A percentile compares a stretch with the other conserved stretches of the same genome.
Conservation (phyloP, 2,329 filamentous ascomycete species). For the Arthrinium phaeospermum region DNA sequence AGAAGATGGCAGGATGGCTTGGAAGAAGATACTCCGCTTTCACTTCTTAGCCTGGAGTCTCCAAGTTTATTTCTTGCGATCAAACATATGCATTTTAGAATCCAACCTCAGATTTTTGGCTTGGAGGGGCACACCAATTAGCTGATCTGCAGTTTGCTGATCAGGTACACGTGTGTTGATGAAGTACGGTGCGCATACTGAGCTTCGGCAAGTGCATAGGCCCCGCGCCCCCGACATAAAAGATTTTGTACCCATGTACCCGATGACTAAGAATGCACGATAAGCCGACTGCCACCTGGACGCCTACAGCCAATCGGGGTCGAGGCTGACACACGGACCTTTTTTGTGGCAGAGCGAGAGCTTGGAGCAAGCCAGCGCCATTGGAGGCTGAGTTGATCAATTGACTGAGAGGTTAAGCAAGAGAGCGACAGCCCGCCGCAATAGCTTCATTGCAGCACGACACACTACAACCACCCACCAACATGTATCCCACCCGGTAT, state of each 20-base stretch:
- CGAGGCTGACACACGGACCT: background rate
- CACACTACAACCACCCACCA: slow-evolving; percentile 18
- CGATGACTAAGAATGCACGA: slow-evolving; percentile 5
- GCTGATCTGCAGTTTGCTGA: background rate
- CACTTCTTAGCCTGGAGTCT: background rate
- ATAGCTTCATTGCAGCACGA: slow-evolving; percentile 16
- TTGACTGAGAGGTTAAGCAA: slow-evolving; percentile 4
- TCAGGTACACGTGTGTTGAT: background rate
- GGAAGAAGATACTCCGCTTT: background rate
- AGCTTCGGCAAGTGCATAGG: background rate
- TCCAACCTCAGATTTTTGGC: background rate
- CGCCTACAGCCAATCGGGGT: background rate
- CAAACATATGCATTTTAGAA: background rate
- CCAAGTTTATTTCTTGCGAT: background rate
- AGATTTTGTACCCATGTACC: background rate
- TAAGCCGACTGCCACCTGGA: background rate
- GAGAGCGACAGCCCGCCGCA: slow-evolving; percentile 9
- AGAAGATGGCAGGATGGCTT: background rate
- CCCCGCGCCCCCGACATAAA: slow-evolving; percentile 11
- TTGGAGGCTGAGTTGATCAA: background rate
- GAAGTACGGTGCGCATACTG: background rate
- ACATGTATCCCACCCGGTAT: slow-evolving; percentile 45
- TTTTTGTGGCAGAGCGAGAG: background rate
- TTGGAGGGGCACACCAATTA: background rate
- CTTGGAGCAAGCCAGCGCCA: background rate